Conservation (phyloP, 2,329 filamentous ascomycete species). For the Coniochaeta hoffmannii region DNA sequence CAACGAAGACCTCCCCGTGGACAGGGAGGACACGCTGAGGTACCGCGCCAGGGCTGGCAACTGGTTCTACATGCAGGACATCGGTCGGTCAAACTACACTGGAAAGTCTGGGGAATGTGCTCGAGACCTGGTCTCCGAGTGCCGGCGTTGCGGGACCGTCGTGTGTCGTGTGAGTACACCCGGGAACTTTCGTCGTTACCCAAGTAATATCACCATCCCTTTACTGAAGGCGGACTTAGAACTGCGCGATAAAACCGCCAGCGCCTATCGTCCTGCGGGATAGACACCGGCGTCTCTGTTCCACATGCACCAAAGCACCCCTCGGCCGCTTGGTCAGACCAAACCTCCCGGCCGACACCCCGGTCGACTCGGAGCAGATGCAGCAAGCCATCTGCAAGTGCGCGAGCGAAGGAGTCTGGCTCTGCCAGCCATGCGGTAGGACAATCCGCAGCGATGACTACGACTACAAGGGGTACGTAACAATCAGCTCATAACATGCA, state of each 20-base stretch:
- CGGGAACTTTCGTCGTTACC: not conserved
- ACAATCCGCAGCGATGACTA: conserved; percentile 54
- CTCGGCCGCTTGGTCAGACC: conserved; percentile 47
- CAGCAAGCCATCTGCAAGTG: conserved; percentile 47
- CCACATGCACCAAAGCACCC: conserved; percentile 65
- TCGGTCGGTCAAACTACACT: conserved; percentile 35
- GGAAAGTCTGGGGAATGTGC: conserved; percentile 76
- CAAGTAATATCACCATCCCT: conserved; percentile 7
- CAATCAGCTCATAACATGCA: not conserved
- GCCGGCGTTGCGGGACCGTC: conserved; percentile 66
- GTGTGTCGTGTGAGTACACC: conserved; percentile 67
- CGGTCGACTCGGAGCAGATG: conserved; percentile 49
- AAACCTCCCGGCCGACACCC: conserved; percentile 31
- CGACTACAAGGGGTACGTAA: conserved; percentile 48
- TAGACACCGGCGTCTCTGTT: conserved; percentile 76
- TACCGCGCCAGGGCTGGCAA: conserved; percentile 48
- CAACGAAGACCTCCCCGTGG: conserved; percentile 55
- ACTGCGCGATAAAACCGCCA: conserved; percentile 82
- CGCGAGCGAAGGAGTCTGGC: conserved; percentile 59
- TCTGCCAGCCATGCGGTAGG: conserved; percentile 78
- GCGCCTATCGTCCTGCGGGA: conserved; percentile 58
- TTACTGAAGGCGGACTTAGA: conserved; percentile 43
- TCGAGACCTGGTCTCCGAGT: conserved; percentile 78
- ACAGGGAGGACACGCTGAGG: conserved; percentile 48
- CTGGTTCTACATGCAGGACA: conserved; percentile 43